Base-by-base conservation (phyloP, 1,139 yeast species). In the Diutina ranongensis region DNA sequence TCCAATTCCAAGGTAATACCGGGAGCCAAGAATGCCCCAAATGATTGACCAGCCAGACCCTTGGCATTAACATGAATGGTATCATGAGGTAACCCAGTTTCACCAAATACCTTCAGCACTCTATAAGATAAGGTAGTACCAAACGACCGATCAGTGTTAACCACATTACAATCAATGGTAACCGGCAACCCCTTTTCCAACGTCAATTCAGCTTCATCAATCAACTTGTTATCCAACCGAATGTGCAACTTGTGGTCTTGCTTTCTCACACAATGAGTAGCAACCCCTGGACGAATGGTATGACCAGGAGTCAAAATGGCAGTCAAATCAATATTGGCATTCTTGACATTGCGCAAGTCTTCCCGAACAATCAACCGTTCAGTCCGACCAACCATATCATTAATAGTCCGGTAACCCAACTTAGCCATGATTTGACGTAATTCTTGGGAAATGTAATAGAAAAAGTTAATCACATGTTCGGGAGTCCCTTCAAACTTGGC, bases 31-130 rank as follows among this genome's bases (percentile, higher is more conserved):
- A 86, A 92, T 1, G 97, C 97, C 70, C 98, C 98, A 62, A 92
- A 89, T 4, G 97, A 88, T 71, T 92, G 98, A 60, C 98, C 98
- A 33, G 98, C 98, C 48, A 94, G 83, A 53, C 98, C 98, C 58
- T 73, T 74, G 50, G 84, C 78, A 60, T 89, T 84, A 47, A 88
- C 97, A 57, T 89, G 97, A 54, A 92, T 84, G 28, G 97, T 92
- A 64, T 92, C 97, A 58, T 86, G 92, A 32, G 98, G 97, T 58
- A 92, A 74, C 38, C 97, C 96, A 53, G 77, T 71, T 58, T 89
- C 97, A 54, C 98, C 98, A 63, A 87, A 92, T 52, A 74, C 80
- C 71, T 89, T 89, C 44, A 97, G 88, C 45, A 92, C 85, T 60
- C 97, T 77, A 71, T 92, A 92, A 12, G 97, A 87, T 56, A 92